These are phyloP conservation scores for Phellopilus nigrolimitatus DNA, from an alignment of 1,284 basidiomycete species.

Conservation along the genomic window DNA sequence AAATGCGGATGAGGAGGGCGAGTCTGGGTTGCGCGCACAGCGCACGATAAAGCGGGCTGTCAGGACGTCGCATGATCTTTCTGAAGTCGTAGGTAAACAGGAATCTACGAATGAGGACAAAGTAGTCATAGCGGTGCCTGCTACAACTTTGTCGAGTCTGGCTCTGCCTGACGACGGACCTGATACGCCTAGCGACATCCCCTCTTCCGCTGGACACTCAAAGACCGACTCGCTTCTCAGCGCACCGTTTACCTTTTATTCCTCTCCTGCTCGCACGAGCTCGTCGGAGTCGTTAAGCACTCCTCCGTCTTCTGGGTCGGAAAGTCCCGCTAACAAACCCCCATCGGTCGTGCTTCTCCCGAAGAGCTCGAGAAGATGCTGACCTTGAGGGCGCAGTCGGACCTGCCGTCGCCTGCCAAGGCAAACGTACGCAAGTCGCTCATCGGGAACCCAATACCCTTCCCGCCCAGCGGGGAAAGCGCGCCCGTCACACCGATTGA, in stretches of 20 bases:
- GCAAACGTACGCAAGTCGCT: conserved; percentile 10
- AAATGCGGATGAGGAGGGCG: background rate
- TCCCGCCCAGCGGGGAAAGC: conserved; percentile 9
- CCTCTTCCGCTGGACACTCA: conserved; percentile 1
- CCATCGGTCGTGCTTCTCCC: background rate
- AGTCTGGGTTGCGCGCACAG: conserved; percentile 1
- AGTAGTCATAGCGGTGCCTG: background rate
- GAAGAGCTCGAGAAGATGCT: background rate
- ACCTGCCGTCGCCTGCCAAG: conserved; percentile 13
- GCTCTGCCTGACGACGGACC: background rate
- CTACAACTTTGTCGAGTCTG: background rate
- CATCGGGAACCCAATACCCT: conserved; percentile 13
- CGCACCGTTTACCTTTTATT: conserved; percentile 2
- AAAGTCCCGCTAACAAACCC: background rate
- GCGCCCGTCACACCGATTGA: conserved; percentile 17
- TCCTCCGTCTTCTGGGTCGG: conserved; percentile 7
- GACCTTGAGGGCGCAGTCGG: conserved; percentile 10
- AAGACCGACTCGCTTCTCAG: conserved; percentile 10
- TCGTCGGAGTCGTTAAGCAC: conserved; percentile 16
- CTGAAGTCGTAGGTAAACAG: background rate
- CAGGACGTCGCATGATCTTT: background rate
- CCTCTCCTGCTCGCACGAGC: conserved; percentile 1
- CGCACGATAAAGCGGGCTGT: conserved; percentile 1
- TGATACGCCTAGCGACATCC: background rate
- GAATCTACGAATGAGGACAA: background rate